Evolutionary conservation across 371 early-diverging fungal species (phyloP), one percentile per base, ranked within the genome.

Genomic region (Encephalitozoon hellem): DNA sequence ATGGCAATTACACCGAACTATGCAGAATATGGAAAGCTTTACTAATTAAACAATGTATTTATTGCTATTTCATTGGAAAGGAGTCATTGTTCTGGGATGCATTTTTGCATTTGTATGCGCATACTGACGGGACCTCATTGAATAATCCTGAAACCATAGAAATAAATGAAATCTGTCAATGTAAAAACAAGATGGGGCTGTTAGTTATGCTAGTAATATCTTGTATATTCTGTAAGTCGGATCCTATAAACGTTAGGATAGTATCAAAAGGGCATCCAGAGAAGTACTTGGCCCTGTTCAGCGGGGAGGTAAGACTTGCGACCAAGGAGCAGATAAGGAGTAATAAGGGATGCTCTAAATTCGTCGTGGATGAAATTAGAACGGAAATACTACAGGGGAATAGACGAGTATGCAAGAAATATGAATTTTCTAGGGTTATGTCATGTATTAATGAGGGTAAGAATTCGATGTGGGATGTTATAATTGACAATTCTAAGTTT

Each of bases 261-360:
- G 49, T 47, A 2, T 47, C 49, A 0, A 47, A 47, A 21, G 18
- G 2, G 4, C 21, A 47, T 21, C 18, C 49, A 47, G 2, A 18
- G 49, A 47, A 47, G 6, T 59, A 59, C 28, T 18, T 59, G 30
- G 26, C 59, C 6, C 15, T 59, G 21, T 59, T 59, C 9, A n/a
- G 5, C 12, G 38, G 21, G 4, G 59, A 32, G 21, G 30, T 59
- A 6, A 59, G 59, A 15, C 30, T 59, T 34, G 15, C 59, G 8
- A 59, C 30, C 21, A 30, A 25, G 15, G 34, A 59, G n/a, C 26
- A 30, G 12, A 59, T 59, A 34, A 59, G 34, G 15, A 18, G 9
- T 34, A 59, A 59, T 34, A 6, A n/a, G 6, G 59, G 59, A 59
- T 59, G 59, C 28, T 59, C 59, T 9, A 59, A 59, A 38, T 59